A percentile compares a stretch with the other conserved stretches of the same genome.
phyloP scores from a whole-genome alignment of 441 rosid genomes.

The Brassica hybrid region DNA sequence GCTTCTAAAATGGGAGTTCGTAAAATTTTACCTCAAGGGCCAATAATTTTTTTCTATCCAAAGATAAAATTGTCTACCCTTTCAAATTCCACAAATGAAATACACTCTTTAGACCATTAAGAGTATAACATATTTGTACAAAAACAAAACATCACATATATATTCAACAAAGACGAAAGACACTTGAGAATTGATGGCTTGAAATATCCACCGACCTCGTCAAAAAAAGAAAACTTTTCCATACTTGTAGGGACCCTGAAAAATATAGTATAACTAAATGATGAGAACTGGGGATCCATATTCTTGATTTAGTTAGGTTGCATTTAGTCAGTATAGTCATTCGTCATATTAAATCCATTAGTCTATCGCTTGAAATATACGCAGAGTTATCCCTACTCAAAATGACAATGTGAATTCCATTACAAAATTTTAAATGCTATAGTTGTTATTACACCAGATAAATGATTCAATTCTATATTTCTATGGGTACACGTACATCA shows the following conservation, averaged over 20 bases:
- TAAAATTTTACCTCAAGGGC: not conserved
- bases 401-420: slow-evolving; percentile 9
- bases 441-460: not conserved
- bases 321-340: slow-evolving; percentile 16
- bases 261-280: not conserved
- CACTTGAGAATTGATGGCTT: slow-evolving; percentile 34
- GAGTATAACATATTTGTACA: not conserved
- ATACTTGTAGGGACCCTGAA: slow-evolving; percentile 26
- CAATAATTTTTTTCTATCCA: not conserved
- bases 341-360: not conserved
- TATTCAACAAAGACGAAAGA: slow-evolving; percentile 12
- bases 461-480: not conserved
- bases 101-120: not conserved
- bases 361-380: slow-evolving; percentile 12
- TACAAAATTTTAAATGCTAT: not conserved
- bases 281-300: slow-evolving; percentile 4
- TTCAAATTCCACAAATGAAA: not conserved
- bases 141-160: not conserved
- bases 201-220: slow-evolving; percentile 40
- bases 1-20: too few species aligned
- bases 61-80: not conserved
- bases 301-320: slow-evolving; percentile 34
- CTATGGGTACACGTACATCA: not conserved
- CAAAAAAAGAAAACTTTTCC: slow-evolving; percentile 38
- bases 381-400: slow-evolving; percentile 26